Evolutionary conservation across 75 land plant genomes (phyloP).

Genomic region (Ceratopteris richardii): DNA sequence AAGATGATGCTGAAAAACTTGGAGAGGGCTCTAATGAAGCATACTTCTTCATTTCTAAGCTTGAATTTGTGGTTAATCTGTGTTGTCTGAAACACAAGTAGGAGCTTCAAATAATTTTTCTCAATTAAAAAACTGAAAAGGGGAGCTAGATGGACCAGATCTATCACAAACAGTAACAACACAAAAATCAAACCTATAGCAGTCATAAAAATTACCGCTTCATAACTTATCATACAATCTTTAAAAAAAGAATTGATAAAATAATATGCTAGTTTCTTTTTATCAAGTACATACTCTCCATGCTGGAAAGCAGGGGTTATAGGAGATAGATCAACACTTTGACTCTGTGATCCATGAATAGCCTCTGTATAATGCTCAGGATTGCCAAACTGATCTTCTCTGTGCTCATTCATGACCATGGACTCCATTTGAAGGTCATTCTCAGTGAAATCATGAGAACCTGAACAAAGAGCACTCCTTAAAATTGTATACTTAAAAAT

Average conservation of each 20-base stretch:
- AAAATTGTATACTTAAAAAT: too few relatives aligned
- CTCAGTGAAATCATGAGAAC: conserved; percentile 8
- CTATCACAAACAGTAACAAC: background rate
- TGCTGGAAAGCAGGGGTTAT: conserved; percentile 41
- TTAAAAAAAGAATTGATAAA: too few relatives aligned
- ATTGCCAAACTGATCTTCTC: conserved; percentile 14
- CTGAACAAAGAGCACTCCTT: conserved; percentile 6
- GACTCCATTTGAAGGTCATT: conserved; percentile 32
- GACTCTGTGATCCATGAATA: conserved; percentile 22
- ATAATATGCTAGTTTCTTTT: too few relatives aligned
- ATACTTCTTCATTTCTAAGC: conserved; percentile 19
- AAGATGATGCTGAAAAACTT: conserved; percentile 9
- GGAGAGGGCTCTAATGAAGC: conserved; percentile 28
- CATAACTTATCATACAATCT: background rate
- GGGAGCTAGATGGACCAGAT: background rate
- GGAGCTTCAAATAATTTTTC: too few relatives aligned
- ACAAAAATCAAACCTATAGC: background rate
- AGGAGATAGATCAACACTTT: conserved; percentile 22
- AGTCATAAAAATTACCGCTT: background rate
- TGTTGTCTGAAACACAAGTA: conserved; percentile 16
- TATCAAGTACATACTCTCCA: conserved; percentile 31
- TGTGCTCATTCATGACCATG: conserved; percentile 12
- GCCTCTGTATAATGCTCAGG: conserved; percentile 6
- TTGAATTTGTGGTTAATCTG: conserved; percentile 10
- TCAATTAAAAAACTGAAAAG: too few relatives aligned